These are phyloP conservation scores for Calvatia gigantea DNA, from an alignment of 768 basidiomycete genomes.

Conservation along the genomic window DNA sequence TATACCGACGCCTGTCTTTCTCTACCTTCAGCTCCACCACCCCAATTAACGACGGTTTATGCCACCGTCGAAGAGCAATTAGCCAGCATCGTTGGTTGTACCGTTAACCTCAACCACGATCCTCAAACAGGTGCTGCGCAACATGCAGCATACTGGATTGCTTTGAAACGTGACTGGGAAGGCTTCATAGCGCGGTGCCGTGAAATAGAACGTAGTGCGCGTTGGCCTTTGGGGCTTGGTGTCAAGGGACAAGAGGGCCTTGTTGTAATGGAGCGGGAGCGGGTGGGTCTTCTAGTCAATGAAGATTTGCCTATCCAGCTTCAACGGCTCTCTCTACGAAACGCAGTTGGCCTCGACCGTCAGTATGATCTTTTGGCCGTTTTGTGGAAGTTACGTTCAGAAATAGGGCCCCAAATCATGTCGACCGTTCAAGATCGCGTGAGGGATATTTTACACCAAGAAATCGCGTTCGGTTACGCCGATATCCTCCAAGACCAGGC, in stretches of 20 bases:
- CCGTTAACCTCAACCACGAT: slow-evolving; percentile 69
- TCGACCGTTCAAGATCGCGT: slow-evolving; percentile 56
- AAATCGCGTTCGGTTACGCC: slow-evolving; percentile 71
- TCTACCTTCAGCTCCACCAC: slow-evolving; percentile 52
- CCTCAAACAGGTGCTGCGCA: slow-evolving; percentile 77
- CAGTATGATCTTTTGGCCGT: slow-evolving; percentile 57
- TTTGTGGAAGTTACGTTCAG: slow-evolving; percentile 59
- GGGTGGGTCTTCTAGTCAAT: slow-evolving; percentile 56
- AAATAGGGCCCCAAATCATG: slow-evolving; percentile 56
- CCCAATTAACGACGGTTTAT: slow-evolving; percentile 61
- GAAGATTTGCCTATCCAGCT: slow-evolving; percentile 69
- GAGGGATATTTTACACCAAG: slow-evolving; percentile 67
- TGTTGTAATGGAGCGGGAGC: slow-evolving; percentile 74
- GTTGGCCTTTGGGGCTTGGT: slow-evolving; percentile 75
- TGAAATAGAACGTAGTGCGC: slow-evolving; percentile 83
- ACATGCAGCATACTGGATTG: slow-evolving; percentile 77
- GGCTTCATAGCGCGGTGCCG: slow-evolving; percentile 90
- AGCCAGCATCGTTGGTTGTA: slow-evolving; percentile 82
- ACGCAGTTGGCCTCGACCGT: slow-evolving; percentile 38
- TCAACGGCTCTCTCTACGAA: slow-evolving; percentile 44
- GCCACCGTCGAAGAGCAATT: slow-evolving; percentile 70
- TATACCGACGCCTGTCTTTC: slow-evolving; percentile 74
- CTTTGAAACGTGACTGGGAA: slow-evolving; percentile 91
- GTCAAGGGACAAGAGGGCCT: slow-evolving; percentile 41
- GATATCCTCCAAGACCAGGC: slow-evolving; percentile 73